A percentile compares a stretch with the other conserved stretches of the same genome.
Conservation (phyloP, 2,329 filamentous ascomycete genomes). For the Xylariaceae sp. region DNA sequence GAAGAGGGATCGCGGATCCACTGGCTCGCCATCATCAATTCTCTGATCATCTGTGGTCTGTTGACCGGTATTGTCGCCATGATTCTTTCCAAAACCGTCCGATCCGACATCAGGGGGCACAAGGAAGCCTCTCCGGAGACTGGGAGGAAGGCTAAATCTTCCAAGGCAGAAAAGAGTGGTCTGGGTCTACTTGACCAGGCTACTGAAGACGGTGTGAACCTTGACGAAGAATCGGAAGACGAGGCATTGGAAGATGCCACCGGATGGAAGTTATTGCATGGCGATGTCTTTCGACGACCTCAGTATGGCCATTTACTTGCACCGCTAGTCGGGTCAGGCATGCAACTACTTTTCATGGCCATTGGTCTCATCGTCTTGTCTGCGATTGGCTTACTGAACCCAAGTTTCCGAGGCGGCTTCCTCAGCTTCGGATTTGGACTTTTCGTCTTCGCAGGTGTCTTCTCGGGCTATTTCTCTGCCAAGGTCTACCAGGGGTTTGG, state of each 20-base stretch:
- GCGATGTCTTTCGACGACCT: slow-evolving; percentile 80
- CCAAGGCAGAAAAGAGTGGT: slow-evolving; percentile 48
- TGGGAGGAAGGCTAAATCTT: slow-evolving; percentile 57
- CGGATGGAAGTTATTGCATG: slow-evolving; percentile 84
- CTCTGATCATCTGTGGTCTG: slow-evolving; percentile 74
- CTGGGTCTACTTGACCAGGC: slow-evolving; percentile 58
- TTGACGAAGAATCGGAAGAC: slow-evolving; percentile 61
- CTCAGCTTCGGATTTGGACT: slow-evolving; percentile 78
- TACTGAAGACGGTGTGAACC: slow-evolving; percentile 48
- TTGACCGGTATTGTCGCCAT: slow-evolving; percentile 76
- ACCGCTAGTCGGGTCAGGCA: slow-evolving; percentile 78
- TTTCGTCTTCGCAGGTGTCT: slow-evolving; percentile 77
- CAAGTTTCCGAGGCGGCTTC: slow-evolving; percentile 86
- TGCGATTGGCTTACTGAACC: slow-evolving; percentile 74
- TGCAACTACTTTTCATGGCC: slow-evolving; percentile 81
- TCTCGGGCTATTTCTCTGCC: slow-evolving; percentile 84
- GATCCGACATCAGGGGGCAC: slow-evolving; percentile 72
- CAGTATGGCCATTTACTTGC: slow-evolving; percentile 68
- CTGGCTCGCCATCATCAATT: slow-evolving; percentile 86
- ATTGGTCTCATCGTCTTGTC: slow-evolving; percentile 67
- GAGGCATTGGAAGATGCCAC: slow-evolving; percentile 74
- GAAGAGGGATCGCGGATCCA: slow-evolving; percentile 78
- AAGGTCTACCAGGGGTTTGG: slow-evolving; percentile 81
- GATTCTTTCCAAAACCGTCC: slow-evolving; percentile 74
- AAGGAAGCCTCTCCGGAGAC: slow-evolving; percentile 64